Evolutionary conservation across 2,329 filamentous ascomycete species (phyloP), one percentile per base, ranked within the genome.

Genomic region (Triangularia setosa): DNA sequence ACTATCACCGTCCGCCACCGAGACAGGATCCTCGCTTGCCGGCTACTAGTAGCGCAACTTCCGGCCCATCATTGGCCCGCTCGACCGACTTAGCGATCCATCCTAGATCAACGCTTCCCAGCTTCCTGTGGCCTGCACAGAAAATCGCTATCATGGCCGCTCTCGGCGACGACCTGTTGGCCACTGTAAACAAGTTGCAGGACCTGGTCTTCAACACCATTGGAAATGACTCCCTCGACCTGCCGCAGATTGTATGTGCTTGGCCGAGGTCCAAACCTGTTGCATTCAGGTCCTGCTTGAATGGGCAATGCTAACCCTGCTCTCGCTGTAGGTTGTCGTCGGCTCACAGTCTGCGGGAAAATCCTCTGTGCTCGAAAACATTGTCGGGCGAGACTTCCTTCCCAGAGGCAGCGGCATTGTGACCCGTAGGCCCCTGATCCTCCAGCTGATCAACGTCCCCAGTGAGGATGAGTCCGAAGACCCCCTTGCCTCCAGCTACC

Each of bases 191-290:
- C 84, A 96, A 96, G 84, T 85, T 99, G 74, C 95, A 99, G 80
- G 95, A 98, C 79, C 81, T 99, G 75, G 95, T 99, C 75, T 99
- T 99, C 84, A 99, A 99, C 81, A 99, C 95, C 71, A 99, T 99
- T 78, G 95, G 95, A 79, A 98, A 93, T 82, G 95, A 99, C 79
- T 98, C 94, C 61, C 86, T 99, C 67, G 95, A 99, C 79, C 83
- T 99, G 64, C 95, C 95, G 65, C 95, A 99, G 81, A 99, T 99
- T 84, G 95, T 97, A 88, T 75, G 88, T 81, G 69, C 52, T 4
- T 53, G 30, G 28, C 24, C 52, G 40, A 28, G 21, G 55, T 60
- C 52, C 52, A 56, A 53, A 27, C 28, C 54, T n/a, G 24, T 21
- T 16, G 16, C 11, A 21, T 18, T 28, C 27, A 28, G 9, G 27